Base-by-base conservation (phyloP, 768 basidiomycete species). In the Lactarius deliciosus region DNA sequence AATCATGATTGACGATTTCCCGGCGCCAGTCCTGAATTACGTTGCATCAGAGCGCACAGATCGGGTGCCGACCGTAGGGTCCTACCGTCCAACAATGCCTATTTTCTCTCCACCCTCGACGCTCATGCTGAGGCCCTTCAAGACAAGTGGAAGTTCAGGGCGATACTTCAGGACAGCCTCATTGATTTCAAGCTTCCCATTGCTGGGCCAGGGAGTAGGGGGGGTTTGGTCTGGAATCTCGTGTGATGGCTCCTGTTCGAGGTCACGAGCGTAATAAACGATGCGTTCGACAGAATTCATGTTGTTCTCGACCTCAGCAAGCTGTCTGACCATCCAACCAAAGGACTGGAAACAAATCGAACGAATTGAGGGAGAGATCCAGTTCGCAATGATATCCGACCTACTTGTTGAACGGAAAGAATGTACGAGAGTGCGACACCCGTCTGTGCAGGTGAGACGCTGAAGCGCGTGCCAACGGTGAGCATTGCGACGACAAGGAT, bases 201-300 rank as follows among this genome's bases (percentile, higher is more conserved):
- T 72, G 2, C 81, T 74, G 4, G 96, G 96, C 96, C 95, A 97
- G 2, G 82, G 75, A 3, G 81, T 65, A 0, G 86, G 76, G 0
- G 88, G 89, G 69, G 83, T 85, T 32, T 75, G 79, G 18, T 86
- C 87, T 0, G 85, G 81, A 20, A 89, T 75, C 47, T 87, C 81
- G 71, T 90, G 85, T 1, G 89, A 82, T 1, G 89, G 84, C 76
- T 96, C 94, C 74, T 94, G 90, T 74, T 94, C 92, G n/a, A 97
- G 80, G 34, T 86, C 83, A 22, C 83, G 83, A 50, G 89, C 87
- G 72, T 97, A 97, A 74, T 94, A 85, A 3, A 92, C 79, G 20
- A 98, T 81, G 30, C 95, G 88, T 74, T 92, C 91, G 9, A 92
- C 90, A 22, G 87, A 86, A 74, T 94, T 94, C 91, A 96, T 94